Evolutionary conservation across 192 early-diverging fungal genomes (phyloP).

Genomic region (Paraglomus brasilianum): DNA sequence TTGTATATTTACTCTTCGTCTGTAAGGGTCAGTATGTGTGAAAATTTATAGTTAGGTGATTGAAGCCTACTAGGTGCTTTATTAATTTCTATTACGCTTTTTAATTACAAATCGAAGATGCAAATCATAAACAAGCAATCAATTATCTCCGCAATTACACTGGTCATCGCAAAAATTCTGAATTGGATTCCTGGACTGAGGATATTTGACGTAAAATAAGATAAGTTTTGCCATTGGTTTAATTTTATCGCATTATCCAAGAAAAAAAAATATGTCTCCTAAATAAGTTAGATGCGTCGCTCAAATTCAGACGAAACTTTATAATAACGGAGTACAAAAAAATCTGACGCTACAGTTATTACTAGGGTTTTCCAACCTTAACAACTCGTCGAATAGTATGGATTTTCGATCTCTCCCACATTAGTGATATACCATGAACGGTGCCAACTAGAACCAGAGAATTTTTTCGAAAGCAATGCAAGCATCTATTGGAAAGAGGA

Average conservation of each 20-base stretch:
- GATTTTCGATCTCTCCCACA: conserved; percentile 6
- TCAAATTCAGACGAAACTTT: too few relatives aligned
- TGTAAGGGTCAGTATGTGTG: conserved; percentile 25
- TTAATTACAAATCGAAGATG: conserved; percentile 25
- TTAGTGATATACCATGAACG: too few relatives aligned
- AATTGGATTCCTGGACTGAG: conserved; percentile 25
- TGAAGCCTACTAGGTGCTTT: conserved; percentile 21
- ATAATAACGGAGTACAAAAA: conserved; percentile 8
- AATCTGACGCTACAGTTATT: conserved; percentile 11
- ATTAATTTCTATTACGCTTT: conserved; percentile 22
- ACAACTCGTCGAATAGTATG: conserved; percentile 8
- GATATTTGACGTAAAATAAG: conserved; percentile 14
- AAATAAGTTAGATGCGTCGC: too few relatives aligned
- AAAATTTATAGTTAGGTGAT: conserved; percentile 25
- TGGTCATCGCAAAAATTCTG: conserved; percentile 23
- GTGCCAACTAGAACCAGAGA: too few relatives aligned
- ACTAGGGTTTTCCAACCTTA: too few relatives aligned
- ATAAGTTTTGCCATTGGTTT: conserved; percentile 17
- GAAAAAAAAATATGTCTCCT: conserved; percentile 16
- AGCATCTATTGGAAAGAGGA: too few relatives aligned
- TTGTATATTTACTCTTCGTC: conserved; percentile 26
- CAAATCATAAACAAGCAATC: conserved; percentile 26
- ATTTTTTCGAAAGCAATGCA: too few relatives aligned
- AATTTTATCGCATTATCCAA: conserved; percentile 21
- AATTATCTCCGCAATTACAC: conserved; percentile 23